These are phyloP conservation scores for Debaryomyces tyrocola DNA, from an alignment of 805 yeast species.

Conservation along the genomic window DNA sequence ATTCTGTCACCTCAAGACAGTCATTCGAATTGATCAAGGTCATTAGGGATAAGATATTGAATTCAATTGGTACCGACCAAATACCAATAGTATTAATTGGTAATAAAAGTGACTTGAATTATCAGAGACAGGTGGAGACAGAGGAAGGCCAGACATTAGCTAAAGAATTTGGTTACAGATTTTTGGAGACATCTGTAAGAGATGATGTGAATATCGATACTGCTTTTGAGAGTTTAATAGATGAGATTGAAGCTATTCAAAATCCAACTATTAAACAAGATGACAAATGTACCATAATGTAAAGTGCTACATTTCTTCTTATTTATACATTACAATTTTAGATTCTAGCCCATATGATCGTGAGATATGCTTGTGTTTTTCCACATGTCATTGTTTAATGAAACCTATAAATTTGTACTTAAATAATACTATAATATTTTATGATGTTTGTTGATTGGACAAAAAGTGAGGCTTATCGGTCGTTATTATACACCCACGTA, in stretches of 20 bases:
- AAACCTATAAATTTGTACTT: too few species aligned
- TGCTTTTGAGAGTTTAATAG: conserved; percentile 61
- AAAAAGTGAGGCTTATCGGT: too few species aligned
- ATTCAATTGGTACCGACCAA: conserved; percentile 53
- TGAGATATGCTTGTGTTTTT: too few species aligned
- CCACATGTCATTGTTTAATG: too few species aligned
- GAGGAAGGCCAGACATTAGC: conserved; percentile 53
- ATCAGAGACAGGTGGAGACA: conserved; percentile 59
- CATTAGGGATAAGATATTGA: conserved; percentile 81
- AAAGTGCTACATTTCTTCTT: conserved; percentile 5
- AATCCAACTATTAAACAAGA: conserved; percentile 48
- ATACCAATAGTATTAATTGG: conserved; percentile 60
- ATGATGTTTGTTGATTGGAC: too few species aligned
- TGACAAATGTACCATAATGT: conserved; percentile 54
- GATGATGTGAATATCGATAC: conserved; percentile 44
- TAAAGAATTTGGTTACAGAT: conserved; percentile 43
- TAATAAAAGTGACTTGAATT: conserved; percentile 67
- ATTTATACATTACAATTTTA: too few species aligned
- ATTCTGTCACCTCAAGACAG: conserved; percentile 74
- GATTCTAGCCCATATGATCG: too few species aligned
- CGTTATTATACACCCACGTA: too few species aligned
- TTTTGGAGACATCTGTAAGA: conserved; percentile 50
- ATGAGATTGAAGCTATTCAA: conserved; percentile 59
- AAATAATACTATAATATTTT: too few species aligned
- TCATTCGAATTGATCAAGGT: conserved; percentile 75